Evolutionary conservation across 345 rosid genomes (phyloP).

Genomic region (Dovyalis caffra): DNA sequence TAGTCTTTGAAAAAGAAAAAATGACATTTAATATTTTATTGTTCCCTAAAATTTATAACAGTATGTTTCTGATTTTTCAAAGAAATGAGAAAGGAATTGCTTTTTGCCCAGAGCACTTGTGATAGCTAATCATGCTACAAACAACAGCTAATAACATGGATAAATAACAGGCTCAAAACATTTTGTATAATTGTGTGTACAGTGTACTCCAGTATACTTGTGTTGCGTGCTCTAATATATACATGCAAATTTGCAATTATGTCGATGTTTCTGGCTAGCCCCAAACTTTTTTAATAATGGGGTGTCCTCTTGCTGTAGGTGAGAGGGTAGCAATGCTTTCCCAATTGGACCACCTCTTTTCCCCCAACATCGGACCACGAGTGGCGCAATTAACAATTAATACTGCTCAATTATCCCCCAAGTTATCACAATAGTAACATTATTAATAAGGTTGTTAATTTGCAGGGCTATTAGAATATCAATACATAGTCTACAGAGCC

Average conservation of each 20-base stretch:
- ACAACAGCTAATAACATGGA: neutral
- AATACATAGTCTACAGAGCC: neutral
- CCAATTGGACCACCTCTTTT: conserved; percentile 14
- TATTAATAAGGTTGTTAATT: neutral
- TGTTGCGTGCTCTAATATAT: too few species aligned
- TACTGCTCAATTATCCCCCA: neutral
- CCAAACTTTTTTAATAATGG: neutral
- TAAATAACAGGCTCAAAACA: neutral
- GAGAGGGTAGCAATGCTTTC: neutral
- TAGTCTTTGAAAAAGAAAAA: neutral
- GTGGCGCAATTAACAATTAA: neutral
- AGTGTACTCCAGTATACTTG: too few species aligned
- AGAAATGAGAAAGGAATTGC: neutral
- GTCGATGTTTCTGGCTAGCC: neutral
- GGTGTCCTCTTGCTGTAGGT: neutral
- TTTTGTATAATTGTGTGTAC: too few species aligned
- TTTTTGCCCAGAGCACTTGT: neutral
- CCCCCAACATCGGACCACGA: conserved; percentile 11
- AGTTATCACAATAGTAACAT: neutral
- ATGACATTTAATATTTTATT: too few species aligned
- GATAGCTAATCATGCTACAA: neutral
- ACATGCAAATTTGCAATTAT: too few species aligned
- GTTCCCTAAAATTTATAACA: neutral
- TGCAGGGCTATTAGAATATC: conserved; percentile 7
- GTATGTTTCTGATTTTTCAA: too few species aligned